Evolutionary conservation across 805 yeast genomes (phyloP).

Genomic region (Dipodascus geniculatus): DNA sequence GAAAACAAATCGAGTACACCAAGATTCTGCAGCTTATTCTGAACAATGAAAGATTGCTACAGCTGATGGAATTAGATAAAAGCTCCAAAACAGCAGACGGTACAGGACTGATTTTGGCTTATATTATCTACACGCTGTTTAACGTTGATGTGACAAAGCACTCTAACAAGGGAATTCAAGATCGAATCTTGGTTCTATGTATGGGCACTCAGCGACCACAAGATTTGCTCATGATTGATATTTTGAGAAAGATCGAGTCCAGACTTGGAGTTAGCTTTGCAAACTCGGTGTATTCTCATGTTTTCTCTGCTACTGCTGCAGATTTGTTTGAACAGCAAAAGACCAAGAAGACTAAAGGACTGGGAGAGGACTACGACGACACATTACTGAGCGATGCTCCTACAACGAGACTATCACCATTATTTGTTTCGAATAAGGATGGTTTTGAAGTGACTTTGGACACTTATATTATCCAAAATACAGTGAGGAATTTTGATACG

Average conservation of each 20-base stretch:
- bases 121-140: slow-evolving; percentile 41
- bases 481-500: slow-evolving; percentile 27
- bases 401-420: slow-evolving; percentile 30
- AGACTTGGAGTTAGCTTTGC: slow-evolving; percentile 47
- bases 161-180: slow-evolving; percentile 37
- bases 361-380: neutral
- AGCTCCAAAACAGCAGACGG: slow-evolving; percentile 23
- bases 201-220: slow-evolving; percentile 49
- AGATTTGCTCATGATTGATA: slow-evolving; percentile 48
- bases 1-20: slow-evolving; percentile 27
- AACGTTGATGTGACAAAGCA: slow-evolving; percentile 33
- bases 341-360: neutral
- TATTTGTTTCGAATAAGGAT: slow-evolving; percentile 33
- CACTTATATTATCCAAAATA: slow-evolving; percentile 34
- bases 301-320: neutral
- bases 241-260: slow-evolving; percentile 49
- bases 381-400: neutral
- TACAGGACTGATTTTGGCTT: slow-evolving; percentile 26
- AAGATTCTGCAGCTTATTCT: slow-evolving; percentile 54
- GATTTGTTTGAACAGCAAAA: slow-evolving; percentile 48
- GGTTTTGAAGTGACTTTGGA: slow-evolving; percentile 39
- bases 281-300: slow-evolving; percentile 33
- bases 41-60: slow-evolving; percentile 31
- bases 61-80: neutral
- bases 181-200: slow-evolving; percentile 40